phyloP scores from a whole-genome alignment of 2,329 filamentous ascomycete genomes.

The Colletotrichum sp. region DNA sequence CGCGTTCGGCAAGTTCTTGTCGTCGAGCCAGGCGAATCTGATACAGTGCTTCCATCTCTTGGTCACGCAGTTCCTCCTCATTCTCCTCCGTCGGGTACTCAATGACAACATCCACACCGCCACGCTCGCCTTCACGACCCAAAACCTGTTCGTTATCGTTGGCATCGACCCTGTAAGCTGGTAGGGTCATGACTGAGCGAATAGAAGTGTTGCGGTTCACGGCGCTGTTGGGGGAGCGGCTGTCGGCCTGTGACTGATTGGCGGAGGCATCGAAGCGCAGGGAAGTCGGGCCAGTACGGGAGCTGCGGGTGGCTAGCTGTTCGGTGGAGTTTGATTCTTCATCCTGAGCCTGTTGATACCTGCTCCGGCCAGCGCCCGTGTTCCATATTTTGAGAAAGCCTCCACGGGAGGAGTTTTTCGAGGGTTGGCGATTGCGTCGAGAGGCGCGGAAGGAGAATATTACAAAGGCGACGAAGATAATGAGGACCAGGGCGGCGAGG shows the following conservation, averaged over 20 bases:
- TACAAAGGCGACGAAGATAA: conserved; percentile 26
- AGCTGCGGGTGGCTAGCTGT: background rate
- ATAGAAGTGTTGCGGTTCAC: conserved; percentile 86
- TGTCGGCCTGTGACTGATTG: conserved; percentile 23
- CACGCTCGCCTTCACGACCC: conserved; percentile 88
- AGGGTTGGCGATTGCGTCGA: conserved; percentile 37
- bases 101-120: conserved; percentile 87
- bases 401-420: background rate
- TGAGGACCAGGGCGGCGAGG: conserved; percentile 25
- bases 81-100: conserved; percentile 84
- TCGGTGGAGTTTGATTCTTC: conserved; percentile 28
- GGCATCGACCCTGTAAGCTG: conserved; percentile 78
- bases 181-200: conserved; percentile 92
- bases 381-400: conserved; percentile 17
- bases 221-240: conserved; percentile 31
- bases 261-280: conserved; percentile 18
- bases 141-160: conserved; percentile 81
- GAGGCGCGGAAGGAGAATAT: conserved; percentile 25
- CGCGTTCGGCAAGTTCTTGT: conserved; percentile 76
- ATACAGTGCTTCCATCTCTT: conserved; percentile 92
- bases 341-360: conserved; percentile 35
- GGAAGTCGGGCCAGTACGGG: background rate
- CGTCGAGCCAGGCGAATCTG: conserved; percentile 84
- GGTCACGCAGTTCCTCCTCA: conserved; percentile 78
- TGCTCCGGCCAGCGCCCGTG: background rate